phyloP scores from a whole-genome alignment of 176 grass and related monocot genomes.

The Eragrostis nindensis region DNA sequence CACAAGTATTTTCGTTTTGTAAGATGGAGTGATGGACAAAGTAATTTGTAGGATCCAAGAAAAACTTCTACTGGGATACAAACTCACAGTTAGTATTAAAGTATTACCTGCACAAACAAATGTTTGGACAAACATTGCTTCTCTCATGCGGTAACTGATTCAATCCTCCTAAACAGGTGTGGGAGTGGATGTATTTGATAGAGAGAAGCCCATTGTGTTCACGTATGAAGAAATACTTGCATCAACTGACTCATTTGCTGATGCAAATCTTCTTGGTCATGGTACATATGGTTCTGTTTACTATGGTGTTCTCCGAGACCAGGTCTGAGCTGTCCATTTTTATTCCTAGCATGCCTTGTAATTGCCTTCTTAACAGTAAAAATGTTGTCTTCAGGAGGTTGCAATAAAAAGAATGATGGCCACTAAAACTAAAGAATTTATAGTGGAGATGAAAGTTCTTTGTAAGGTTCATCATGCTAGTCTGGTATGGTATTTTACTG shows the following conservation, averaged over 20 bases:
- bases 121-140: slow-evolving; percentile 23
- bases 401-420: slow-evolving; percentile 99
- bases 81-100: not conserved
- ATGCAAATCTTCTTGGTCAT: slow-evolving; percentile 95
- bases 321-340: slow-evolving; percentile 54
- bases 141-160: slow-evolving; percentile 11
- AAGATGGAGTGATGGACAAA: not conserved
- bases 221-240: slow-evolving; percentile 80
- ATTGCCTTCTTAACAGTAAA: slow-evolving; percentile 28
- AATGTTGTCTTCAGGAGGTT: slow-evolving; percentile 69
- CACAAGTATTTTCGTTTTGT: slow-evolving; percentile 4
- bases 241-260: slow-evolving; percentile 86
- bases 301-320: slow-evolving; percentile 90
- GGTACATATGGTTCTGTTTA: slow-evolving; percentile 98
- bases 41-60: slow-evolving; percentile 1
- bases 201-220: slow-evolving; percentile 85
- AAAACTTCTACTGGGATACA: slow-evolving; percentile 16
- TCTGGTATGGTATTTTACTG: slow-evolving; percentile 68
- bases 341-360: slow-evolving; percentile 21
- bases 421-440: slow-evolving; percentile 98
- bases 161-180: slow-evolving; percentile 52
- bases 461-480: slow-evolving; percentile 99
- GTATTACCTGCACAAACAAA: slow-evolving; percentile 16
- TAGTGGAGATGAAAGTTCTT: slow-evolving; percentile 95
- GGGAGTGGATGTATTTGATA: slow-evolving; percentile 79